Evolutionary conservation across 257 asterid species (phyloP).

Genomic region (Verbena officinalis): DNA sequence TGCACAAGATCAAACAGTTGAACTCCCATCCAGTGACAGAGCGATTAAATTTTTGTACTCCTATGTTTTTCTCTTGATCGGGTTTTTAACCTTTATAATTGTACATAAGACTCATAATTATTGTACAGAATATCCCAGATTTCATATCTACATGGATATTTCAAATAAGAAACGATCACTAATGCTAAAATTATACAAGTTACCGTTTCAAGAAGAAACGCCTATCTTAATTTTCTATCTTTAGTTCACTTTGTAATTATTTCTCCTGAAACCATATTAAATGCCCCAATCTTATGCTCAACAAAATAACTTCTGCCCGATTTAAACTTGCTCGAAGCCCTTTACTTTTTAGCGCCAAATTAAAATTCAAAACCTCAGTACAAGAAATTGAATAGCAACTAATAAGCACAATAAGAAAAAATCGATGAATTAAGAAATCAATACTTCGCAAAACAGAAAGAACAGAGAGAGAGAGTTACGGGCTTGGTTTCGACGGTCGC

Average conservation of each 20-base stretch:
- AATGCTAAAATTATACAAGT: neutral
- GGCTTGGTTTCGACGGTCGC: constrained; percentile 44
- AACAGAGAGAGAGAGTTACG: constrained; percentile 33
- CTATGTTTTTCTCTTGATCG: too few relatives aligned
- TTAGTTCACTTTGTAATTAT: neutral
- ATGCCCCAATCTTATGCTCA: neutral
- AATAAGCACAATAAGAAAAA: neutral
- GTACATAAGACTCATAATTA: too few relatives aligned
- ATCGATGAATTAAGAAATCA: neutral
- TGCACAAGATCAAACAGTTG: neutral
- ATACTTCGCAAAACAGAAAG: neutral
- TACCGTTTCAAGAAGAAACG: too few relatives aligned
- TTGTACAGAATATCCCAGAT: neutral
- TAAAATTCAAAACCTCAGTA: neutral
- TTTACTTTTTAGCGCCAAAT: neutral
- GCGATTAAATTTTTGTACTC: too few relatives aligned
- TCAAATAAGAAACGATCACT: neutral
- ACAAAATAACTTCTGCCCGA: constrained; percentile 5
- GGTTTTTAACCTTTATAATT: too few relatives aligned
- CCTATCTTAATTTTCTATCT: too few relatives aligned
- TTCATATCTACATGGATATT: neutral
- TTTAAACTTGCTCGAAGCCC: neutral
- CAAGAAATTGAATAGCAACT: neutral
- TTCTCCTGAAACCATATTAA: constrained; percentile 2
- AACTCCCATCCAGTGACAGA: too few relatives aligned